Base-by-base conservation (phyloP, 352 stramenopile genomes). In the Phytophthora macrochlamydospora region DNA sequence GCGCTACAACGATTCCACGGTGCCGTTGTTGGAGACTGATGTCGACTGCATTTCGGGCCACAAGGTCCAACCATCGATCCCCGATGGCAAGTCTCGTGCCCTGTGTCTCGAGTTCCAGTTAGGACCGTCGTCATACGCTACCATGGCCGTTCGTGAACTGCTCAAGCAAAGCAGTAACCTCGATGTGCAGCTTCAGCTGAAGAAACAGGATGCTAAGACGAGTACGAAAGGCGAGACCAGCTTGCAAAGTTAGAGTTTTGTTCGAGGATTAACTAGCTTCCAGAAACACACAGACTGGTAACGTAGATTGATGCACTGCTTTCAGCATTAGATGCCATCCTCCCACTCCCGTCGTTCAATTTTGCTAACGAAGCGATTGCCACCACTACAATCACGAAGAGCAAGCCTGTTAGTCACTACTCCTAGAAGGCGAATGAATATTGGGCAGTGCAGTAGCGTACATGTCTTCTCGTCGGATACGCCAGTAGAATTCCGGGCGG, bases 71-170 rank as follows among this genome's bases (percentile, higher is more conserved):
- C 31, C 61, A 2, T 95, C 87, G n/a, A 81, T 95, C 40, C 71
- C 85, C 0, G 61, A 79, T 46, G 89, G 67, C 53, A 89, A 87
- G 59, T 78, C 56, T 12, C 81, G 85, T 43, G 85, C 87, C 1
- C 60, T 96, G 12, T 96, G 89, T 32, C 76, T 96, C 7, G 82
- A 93, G 56, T 96, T 96, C 51, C 82, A 93, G 45, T 62, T 96
- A 28, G 83, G 81, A 56, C 71, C 94, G 29, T 98, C 93, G 5
- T 90, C 93, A 33, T 99, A 99, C 81, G 97, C 97, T 5, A 99
- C 96, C 6, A 98, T 98, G 84, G 93, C 92, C 7, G 76, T 99
- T 48, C 86, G 97, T 56, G 97, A 99, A 71, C 72, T 99, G 9
- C 97, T 98, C 65, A 98, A 98, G 74, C 87, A 90, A 71, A 97